Conservation (phyloP, 148 eudicot genomes). For the Rhododendron molle region DNA sequence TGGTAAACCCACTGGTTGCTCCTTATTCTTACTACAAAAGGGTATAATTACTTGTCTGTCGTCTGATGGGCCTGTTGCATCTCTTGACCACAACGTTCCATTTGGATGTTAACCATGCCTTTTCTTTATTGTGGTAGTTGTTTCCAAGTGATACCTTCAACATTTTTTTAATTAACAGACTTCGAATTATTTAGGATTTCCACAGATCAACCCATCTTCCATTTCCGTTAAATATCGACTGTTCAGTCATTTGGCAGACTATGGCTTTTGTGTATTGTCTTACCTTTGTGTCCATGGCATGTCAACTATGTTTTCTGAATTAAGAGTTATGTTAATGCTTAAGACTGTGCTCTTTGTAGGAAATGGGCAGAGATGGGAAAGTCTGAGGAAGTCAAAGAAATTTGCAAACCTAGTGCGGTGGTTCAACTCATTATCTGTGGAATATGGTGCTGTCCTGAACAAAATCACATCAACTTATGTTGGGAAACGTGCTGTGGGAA, state of each 20-base stretch:
- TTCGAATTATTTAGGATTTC: not conserved
- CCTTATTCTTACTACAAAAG: not conserved
- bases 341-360: constrained; percentile 34
- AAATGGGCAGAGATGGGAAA: constrained; percentile 88
- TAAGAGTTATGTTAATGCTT: not conserved
- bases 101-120: not conserved
- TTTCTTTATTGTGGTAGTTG: not conserved
- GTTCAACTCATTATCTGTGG: constrained; percentile 64
- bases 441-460: constrained; percentile 44
- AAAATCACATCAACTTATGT: constrained; percentile 39
- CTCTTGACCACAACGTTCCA: not conserved
- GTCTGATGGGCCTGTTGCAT: not conserved
- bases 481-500: constrained; percentile 57
- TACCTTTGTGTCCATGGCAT: constrained; percentile 1
- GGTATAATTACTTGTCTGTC: not conserved
- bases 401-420: constrained; percentile 75
- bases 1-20: not conserved
- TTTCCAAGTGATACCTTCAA: not conserved
- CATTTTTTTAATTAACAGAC: not conserved
- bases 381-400: constrained; percentile 85
- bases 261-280: not conserved
- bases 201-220: not conserved
- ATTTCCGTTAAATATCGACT: not conserved
- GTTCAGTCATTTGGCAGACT: not conserved
- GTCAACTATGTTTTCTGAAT: not conserved